Evolutionary conservation across 257 asterid genomes (phyloP).

Genomic region (Nicotiana noctiflora): DNA sequence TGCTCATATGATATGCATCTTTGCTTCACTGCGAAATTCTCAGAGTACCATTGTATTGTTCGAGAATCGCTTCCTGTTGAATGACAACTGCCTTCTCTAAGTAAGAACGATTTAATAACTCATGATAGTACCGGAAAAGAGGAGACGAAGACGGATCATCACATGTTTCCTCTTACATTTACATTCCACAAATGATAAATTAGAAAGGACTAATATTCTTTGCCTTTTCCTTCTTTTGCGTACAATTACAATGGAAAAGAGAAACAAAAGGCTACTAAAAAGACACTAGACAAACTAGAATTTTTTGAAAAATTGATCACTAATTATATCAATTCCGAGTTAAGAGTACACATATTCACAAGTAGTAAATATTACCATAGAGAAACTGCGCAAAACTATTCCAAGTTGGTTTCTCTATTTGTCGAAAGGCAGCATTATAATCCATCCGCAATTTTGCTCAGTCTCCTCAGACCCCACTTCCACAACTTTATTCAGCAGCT

Average conservation of each 20-base stretch:
- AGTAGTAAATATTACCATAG: background rate
- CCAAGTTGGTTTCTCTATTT: background rate
- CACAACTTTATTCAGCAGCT: background rate
- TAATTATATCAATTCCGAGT: background rate
- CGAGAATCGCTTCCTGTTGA: too few relatives aligned
- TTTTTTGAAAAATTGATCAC: background rate
- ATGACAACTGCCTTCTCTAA: too few relatives aligned
- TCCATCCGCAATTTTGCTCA: background rate
- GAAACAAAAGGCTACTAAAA: too few relatives aligned
- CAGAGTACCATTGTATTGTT: background rate
- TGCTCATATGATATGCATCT: too few relatives aligned
- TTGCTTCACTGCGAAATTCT: background rate
- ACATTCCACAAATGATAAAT: background rate
- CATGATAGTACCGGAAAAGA: background rate
- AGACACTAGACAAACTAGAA: background rate
- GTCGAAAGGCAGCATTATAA: background rate
- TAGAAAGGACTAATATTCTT: background rate
- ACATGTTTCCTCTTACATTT: background rate
- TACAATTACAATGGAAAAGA: background rate
- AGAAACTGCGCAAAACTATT: background rate
- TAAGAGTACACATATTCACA: constrained; percentile 10
- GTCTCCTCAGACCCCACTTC: background rate
- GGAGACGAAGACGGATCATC: background rate
- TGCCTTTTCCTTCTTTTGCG: background rate
- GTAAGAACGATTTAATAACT: too few relatives aligned